Evolutionary conservation across 2,329 filamentous ascomycete genomes (phyloP), one percentile per base, ranked within the genome.

Genomic region (Sporothrix luriei): DNA sequence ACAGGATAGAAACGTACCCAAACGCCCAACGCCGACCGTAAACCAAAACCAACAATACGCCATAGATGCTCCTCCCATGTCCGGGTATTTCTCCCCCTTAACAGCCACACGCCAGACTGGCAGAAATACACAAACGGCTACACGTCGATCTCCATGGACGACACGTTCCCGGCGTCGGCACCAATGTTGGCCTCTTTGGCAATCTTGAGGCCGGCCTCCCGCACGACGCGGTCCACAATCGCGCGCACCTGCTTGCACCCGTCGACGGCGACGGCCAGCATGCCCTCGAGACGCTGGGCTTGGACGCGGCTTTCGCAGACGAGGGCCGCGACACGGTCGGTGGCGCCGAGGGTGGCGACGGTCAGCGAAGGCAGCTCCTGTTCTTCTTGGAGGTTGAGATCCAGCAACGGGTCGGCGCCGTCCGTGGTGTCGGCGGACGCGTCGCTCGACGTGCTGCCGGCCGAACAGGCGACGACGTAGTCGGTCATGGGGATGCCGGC

Each of bases 401-500:
- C 92, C 68, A 96, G 83, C 70, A 96, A 79, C 2, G 92, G 92
- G 75, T 96, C 92, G 13, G 91, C 90, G 78, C 78, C 78, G 71
- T 91, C 90, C 5, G 77, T 78, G 71, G 91, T 90, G 76, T 91
- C 89, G 69, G 87, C 87, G 1, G 84, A 83, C 0, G 86, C 83
- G 74, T 90, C 87, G 0, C 88, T 86, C 0, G 89, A 89, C 0
- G 91, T 92, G 16, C 90, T 91, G 4, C 94, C 95, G 0, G 93
- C 91, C 0, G 94, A 97, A 80, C 92, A 96, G 6, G 94, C 93
- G 26, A 90, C 89, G 2, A 98, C 87, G 77, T 97, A 96, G 77
- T 97, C 93, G 2, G 89, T 88, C 94, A 98, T 97, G 29, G 95
- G 95, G 24, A 99, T 90, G 67, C 95, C 95, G 0, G 95, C 95